Percentiles rank a stretch among this genome's conserved stretches.
Conservation (phyloP, 768 basidiomycete species). For the Mycena albidolilacea region DNA sequence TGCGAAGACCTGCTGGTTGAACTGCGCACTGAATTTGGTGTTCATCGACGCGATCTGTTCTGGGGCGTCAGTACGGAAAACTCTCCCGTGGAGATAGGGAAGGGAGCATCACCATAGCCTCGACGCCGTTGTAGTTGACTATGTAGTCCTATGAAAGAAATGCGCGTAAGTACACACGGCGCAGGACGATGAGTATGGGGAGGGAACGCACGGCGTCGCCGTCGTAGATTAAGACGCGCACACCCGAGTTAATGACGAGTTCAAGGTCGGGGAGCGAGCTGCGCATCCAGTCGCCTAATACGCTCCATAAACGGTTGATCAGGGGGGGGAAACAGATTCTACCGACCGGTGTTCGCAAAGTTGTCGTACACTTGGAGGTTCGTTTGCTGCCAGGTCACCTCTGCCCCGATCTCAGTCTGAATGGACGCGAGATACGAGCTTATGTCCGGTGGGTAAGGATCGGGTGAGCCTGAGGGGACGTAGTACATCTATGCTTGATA, state of each 20-base stretch:
- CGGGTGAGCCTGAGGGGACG: conserved; percentile 60
- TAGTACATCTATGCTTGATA: conserved; percentile 58
- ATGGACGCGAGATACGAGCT: conserved; percentile 49
- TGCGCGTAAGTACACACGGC: neutral
- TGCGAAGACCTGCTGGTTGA: conserved; percentile 59
- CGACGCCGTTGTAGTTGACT: conserved; percentile 68
- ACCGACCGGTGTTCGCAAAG: conserved; percentile 59
- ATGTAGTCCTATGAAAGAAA: conserved; percentile 60
- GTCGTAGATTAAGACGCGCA: conserved; percentile 59
- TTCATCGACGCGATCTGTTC: conserved; percentile 56
- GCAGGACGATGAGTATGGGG: neutral
- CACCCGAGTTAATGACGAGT: conserved; percentile 71
- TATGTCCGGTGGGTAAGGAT: conserved; percentile 66
- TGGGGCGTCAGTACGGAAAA: neutral
- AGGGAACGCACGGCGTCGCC: conserved; percentile 66
- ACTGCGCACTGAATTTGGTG: conserved; percentile 61
- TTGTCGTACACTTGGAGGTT: conserved; percentile 62
- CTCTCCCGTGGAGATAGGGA: neutral
- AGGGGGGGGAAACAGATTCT: neutral
- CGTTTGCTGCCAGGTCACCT: conserved; percentile 58
- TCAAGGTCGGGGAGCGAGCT: conserved; percentile 60
- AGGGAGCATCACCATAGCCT: conserved; percentile 62
- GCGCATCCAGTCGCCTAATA: conserved; percentile 46
- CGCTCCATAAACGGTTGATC: neutral
- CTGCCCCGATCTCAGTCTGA: conserved; percentile 59